Evolutionary conservation across 2,329 filamentous ascomycete species (phyloP).

Genomic region (Paecilomyces dactylethromorphus): DNA sequence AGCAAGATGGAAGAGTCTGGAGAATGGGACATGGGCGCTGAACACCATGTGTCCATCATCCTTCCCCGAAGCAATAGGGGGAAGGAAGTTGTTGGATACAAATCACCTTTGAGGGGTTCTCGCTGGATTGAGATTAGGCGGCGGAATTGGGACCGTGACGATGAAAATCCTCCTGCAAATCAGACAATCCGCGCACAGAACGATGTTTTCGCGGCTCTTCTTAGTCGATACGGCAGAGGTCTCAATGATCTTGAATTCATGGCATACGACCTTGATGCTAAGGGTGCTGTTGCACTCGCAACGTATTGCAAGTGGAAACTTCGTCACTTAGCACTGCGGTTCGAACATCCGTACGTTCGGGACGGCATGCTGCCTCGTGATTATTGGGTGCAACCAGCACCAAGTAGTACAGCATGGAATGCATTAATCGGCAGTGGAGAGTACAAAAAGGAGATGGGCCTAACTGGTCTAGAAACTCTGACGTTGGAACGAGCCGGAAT

Average conservation of each 20-base stretch:
- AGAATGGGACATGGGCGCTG: conserved; percentile 3
- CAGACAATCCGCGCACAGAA: conserved; percentile 20
- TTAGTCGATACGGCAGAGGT: conserved; percentile 18
- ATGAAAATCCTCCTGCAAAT: conserved; percentile 6
- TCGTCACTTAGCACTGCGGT: conserved; percentile 26
- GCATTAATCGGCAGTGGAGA: conserved; percentile 22
- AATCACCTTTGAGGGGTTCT: conserved; percentile 1
- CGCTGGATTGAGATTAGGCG: not conserved
- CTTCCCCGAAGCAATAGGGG: conserved; percentile 5
- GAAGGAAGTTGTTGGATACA: conserved; percentile 1
- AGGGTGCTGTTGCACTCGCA: conserved; percentile 20
- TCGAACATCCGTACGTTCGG: conserved; percentile 28
- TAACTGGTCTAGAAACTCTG: conserved; percentile 21
- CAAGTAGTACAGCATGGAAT: conserved; percentile 24
- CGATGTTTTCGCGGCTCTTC: conserved; percentile 13
- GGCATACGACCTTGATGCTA: conserved; percentile 22
- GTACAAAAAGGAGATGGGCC: conserved; percentile 9
- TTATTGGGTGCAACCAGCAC: conserved; percentile 22
- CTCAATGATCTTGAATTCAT: conserved; percentile 23
- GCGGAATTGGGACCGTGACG: not conserved
- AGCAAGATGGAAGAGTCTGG: not conserved
- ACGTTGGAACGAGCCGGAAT: conserved; percentile 27
- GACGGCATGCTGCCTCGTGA: conserved; percentile 20
- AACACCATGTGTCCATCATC: conserved; percentile 8
- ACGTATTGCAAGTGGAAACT: conserved; percentile 15